These are phyloP conservation scores for Linum usitatissimum DNA, from an alignment of 345 rosid genomes.

Conservation along the genomic window DNA sequence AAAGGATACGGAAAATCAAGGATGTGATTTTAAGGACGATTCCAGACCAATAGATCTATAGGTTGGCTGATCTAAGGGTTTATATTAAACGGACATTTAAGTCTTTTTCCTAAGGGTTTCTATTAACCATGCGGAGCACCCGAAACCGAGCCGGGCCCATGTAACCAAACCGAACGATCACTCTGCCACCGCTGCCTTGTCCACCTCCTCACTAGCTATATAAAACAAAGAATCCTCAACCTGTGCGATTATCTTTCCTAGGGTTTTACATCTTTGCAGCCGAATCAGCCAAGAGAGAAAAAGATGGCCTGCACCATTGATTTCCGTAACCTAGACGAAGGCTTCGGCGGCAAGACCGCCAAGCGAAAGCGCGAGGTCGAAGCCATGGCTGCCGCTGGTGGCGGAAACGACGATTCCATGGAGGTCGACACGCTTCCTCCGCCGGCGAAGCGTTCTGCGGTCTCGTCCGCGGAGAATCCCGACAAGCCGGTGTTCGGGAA, in stretches of 20 bases:
- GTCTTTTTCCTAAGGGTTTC: too few relatives aligned
- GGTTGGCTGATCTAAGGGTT: too few relatives aligned
- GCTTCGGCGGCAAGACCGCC: conserved; percentile 89
- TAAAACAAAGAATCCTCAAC: background rate
- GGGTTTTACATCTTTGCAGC: conserved; percentile 10
- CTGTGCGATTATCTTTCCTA: background rate
- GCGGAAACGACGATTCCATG: conserved; percentile 30
- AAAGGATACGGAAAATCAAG: too few relatives aligned
- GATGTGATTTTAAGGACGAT: too few relatives aligned
- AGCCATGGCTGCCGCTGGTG: conserved; percentile 12
- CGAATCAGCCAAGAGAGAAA: background rate
- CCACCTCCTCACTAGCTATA: background rate
- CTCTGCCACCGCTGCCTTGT: background rate
- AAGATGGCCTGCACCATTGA: conserved; percentile 84
- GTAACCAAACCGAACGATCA: background rate
- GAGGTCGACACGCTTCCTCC: conserved; percentile 50
- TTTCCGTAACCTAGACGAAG: conserved; percentile 78
- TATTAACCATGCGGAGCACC: background rate
- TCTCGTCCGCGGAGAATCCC: conserved; percentile 55
- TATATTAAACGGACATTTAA: too few relatives aligned
- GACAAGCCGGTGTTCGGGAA: conserved; percentile 49
- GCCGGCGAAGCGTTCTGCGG: conserved; percentile 64
- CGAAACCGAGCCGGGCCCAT: background rate
- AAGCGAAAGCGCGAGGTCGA: conserved; percentile 61
- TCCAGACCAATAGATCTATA: too few relatives aligned